Conservation (phyloP, 257 asterid species). For the Phtheirospermum japonicum region DNA sequence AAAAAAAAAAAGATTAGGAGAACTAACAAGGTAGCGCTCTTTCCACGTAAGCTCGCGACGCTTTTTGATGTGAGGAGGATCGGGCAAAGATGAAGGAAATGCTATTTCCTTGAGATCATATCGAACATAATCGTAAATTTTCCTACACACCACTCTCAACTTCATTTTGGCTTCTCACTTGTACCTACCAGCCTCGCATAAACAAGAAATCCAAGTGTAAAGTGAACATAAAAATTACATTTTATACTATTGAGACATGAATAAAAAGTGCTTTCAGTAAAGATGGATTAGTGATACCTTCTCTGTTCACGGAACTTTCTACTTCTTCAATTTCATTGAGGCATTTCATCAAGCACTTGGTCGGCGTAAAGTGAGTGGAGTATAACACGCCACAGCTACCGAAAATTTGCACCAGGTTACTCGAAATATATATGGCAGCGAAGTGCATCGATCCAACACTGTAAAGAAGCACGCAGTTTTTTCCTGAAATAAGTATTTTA, state of each 20-base stretch:
- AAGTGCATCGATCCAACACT: too few relatives aligned
- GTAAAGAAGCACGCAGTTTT: too few relatives aligned
- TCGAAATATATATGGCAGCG: too few relatives aligned
- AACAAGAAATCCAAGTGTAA: background rate
- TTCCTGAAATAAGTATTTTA: too few relatives aligned
- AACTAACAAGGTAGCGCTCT: slow-evolving; percentile 68
- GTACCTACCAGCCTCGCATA: slow-evolving; percentile 7
- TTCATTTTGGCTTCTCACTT: slow-evolving; percentile 42
- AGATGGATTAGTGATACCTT: background rate
- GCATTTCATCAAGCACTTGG: slow-evolving; percentile 1
- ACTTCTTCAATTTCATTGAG: background rate
- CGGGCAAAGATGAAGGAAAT: slow-evolving; percentile 86
- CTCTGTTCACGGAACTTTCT: background rate
- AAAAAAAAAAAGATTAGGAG: background rate
- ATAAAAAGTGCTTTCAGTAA: background rate
- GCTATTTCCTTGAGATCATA: slow-evolving; percentile 90
- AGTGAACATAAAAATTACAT: background rate
- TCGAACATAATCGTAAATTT: slow-evolving; percentile 62
- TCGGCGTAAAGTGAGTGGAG: background rate
- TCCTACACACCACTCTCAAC: slow-evolving; percentile 59
- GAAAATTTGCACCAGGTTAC: background rate
- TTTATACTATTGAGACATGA: background rate
- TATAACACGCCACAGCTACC: background rate
- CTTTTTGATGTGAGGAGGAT: slow-evolving; percentile 75
- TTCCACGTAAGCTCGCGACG: slow-evolving; percentile 61